A percentile compares a stretch with the other conserved stretches of the same genome.
Conservation (phyloP, 176 grass and related monocot genomes). For the Carex littledalei region DNA sequence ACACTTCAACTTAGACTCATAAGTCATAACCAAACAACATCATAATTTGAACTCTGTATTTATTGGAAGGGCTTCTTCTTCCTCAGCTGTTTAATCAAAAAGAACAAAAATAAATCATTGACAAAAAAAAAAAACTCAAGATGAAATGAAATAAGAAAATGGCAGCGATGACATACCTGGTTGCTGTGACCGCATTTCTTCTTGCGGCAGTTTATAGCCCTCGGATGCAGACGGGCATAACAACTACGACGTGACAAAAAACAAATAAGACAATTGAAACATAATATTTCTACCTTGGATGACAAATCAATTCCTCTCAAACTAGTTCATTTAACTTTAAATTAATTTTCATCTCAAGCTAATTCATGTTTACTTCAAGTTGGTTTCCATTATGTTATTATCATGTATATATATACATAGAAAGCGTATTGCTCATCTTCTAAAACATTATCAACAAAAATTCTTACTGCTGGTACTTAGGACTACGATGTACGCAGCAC, state of each 20-base stretch:
- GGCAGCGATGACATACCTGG: background rate
- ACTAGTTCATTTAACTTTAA: too few species aligned
- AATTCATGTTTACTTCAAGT: too few species aligned
- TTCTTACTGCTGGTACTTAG: too few species aligned
- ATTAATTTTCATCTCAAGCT: too few species aligned
- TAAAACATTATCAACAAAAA: background rate
- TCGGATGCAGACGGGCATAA: background rate
- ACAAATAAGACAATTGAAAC: background rate
- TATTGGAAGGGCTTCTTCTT: background rate
- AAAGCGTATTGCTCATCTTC: background rate
- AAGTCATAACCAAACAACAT: background rate
- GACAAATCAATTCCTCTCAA: too few species aligned
- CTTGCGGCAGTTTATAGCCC: slow-evolving; percentile 15
- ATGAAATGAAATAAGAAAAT: background rate
- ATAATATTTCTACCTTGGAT: too few species aligned
- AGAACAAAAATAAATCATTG: background rate
- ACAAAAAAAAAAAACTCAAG: background rate
- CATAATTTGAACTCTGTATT: background rate
- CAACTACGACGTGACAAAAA: background rate
- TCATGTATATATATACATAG: too few species aligned
- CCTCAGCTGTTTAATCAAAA: background rate
- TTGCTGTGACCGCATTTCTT: slow-evolving; percentile 20
- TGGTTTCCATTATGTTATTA: too few species aligned
- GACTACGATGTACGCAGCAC: too few species aligned
- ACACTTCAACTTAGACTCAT: background rate